A percentile compares a stretch with the other conserved stretches of the same genome.
phyloP scores from a whole-genome alignment of 805 yeast genomes.

The Pichia nakasei region DNA sequence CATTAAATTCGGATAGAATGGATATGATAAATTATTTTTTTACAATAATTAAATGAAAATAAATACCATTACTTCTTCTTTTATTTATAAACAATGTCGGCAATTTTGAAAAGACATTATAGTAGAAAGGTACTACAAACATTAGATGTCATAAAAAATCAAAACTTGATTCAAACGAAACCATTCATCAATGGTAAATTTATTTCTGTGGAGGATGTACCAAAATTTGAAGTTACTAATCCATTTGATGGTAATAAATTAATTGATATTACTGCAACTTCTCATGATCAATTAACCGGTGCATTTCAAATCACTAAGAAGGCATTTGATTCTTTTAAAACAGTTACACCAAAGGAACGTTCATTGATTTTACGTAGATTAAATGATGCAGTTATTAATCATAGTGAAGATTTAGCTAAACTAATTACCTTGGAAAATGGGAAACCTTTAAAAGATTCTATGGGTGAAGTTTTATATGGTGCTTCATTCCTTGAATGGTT shows the following conservation, averaged over 20 bases:
- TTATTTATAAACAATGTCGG: background rate
- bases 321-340: constrained; percentile 43
- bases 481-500: constrained; percentile 84
- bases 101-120: background rate
- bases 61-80: background rate
- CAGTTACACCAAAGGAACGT: constrained; percentile 46
- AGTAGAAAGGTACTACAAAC: constrained; percentile 5
- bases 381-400: constrained; percentile 43
- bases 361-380: constrained; percentile 43
- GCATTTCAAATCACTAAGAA: constrained; percentile 48
- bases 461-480: constrained; percentile 59
- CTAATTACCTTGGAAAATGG: constrained; percentile 68
- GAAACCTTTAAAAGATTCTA: constrained; percentile 60
- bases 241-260: constrained; percentile 55
- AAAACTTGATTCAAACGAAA: constrained; percentile 42
- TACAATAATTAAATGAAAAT: no score
- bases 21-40: no score
- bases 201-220: constrained; percentile 30
- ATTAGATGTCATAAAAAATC: constrained; percentile 28
- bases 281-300: constrained; percentile 33
- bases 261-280: constrained; percentile 46
- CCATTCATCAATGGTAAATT: constrained; percentile 65
- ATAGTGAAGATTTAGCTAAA: constrained; percentile 56
- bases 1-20: no score
- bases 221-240: constrained; percentile 53